Evolutionary conservation across 768 basidiomycete species (phyloP).

Genomic region (Cystofilobasidium bisporidii): DNA sequence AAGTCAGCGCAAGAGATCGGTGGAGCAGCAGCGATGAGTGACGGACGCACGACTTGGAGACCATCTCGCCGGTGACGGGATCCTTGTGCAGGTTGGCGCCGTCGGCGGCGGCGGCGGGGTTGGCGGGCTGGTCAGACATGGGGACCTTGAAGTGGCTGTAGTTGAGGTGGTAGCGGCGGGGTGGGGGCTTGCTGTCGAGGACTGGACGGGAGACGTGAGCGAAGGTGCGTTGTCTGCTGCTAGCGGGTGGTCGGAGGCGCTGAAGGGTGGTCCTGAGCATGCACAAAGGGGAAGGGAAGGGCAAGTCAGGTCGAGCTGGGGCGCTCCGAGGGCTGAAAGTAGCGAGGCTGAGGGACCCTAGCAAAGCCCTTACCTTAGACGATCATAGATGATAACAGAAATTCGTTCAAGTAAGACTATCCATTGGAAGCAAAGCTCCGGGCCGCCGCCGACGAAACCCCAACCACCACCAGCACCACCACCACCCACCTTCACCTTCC

Average conservation of each 20-base stretch:
- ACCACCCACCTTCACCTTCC: not conserved
- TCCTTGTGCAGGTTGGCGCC: constrained; percentile 42
- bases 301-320: too few relatives aligned
- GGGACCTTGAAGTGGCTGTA: not conserved
- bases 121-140: constrained; percentile 6
- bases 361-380: too few relatives aligned
- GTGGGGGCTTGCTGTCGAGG: not conserved
- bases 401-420: too few relatives aligned
- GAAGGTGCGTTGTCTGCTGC: too few relatives aligned
- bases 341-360: too few relatives aligned
- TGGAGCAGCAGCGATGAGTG: not conserved
- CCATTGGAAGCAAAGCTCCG: too few relatives aligned
- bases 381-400: too few relatives aligned
- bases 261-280: constrained; percentile 10
- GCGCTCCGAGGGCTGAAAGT: not conserved
- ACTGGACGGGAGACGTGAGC: not conserved
- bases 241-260: too few relatives aligned
- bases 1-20: too few relatives aligned
- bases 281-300: not conserved
- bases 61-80: constrained; percentile 80
- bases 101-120: constrained; percentile 27
- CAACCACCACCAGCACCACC: not conserved
- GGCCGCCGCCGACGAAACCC: not conserved
- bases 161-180: not conserved
- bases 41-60: constrained; percentile 75